phyloP scores from a whole-genome alignment of 2,329 filamentous ascomycete species.

The Aspergillus flavus region DNA sequence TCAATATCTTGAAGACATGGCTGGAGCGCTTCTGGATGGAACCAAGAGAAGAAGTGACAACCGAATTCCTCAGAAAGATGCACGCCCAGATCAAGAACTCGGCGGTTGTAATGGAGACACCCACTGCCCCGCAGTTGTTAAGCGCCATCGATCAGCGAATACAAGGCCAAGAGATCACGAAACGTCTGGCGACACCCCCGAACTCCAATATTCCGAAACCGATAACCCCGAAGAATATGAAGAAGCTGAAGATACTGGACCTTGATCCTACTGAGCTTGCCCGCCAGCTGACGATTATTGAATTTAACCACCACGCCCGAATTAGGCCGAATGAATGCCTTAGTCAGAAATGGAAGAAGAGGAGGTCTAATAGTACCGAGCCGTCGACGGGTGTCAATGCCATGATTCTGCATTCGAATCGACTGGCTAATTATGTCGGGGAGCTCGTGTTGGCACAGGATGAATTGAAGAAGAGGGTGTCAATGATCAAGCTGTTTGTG shows the following conservation, averaged over 20 bases:
- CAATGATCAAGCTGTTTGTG: constrained; percentile 95
- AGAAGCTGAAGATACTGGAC: constrained; percentile 93
- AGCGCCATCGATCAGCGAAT: constrained; percentile 80
- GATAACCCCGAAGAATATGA: constrained; percentile 95
- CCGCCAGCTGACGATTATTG: constrained; percentile 89
- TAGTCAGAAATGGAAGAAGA: constrained; percentile 97
- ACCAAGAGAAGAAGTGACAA: constrained; percentile 64
- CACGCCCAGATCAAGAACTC: constrained; percentile 70
- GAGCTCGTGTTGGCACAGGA: constrained; percentile 92
- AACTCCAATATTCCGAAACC: constrained; percentile 78
- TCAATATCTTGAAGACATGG: constrained; percentile 95
- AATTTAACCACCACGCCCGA: constrained; percentile 85
- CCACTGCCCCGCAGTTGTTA: constrained; percentile 70
- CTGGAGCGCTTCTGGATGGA: constrained; percentile 98
- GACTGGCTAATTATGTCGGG: constrained; percentile 96
- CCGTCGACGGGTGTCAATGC: constrained; percentile 89
- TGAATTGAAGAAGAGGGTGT: constrained; percentile 87
- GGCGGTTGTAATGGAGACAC: constrained; percentile 12
- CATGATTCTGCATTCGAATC: constrained; percentile 91
- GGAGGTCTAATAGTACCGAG: constrained; percentile 66
- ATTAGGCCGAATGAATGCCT: constrained; percentile 90
- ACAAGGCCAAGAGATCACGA: constrained; percentile 78
- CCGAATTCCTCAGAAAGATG: constrained; percentile 77
- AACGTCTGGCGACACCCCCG: constrained; percentile 77
- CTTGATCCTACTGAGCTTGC: constrained; percentile 93